Evolutionary conservation across 1,139 yeast genomes (phyloP).

Genomic region (Geotrichum histeridarum): DNA sequence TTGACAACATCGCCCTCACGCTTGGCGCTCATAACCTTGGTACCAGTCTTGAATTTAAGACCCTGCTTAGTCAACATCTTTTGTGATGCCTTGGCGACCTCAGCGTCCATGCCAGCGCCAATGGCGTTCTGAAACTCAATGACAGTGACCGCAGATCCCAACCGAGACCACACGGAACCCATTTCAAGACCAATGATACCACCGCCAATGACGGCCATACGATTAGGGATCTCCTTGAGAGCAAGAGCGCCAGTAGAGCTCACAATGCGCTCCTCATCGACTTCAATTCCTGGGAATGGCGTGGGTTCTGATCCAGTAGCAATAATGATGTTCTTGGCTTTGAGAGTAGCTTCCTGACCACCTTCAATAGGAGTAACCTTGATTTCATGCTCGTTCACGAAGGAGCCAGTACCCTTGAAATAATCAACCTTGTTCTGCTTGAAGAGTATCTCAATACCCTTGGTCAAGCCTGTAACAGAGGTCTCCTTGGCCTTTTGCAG

Average conservation of each 20-base stretch:
- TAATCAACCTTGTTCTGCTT: constrained; percentile 93
- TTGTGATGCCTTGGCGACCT: constrained; percentile 84
- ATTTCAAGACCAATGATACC: constrained; percentile 99
- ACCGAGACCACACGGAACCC: constrained; percentile 96
- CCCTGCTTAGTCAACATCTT: constrained; percentile 93
- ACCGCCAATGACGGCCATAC: constrained; percentile 92
- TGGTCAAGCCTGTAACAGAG: constrained; percentile 81
- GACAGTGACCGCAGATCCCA: constrained; percentile 93
- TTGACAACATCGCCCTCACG: constrained; percentile 91
- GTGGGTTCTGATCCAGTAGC: constrained; percentile 99
- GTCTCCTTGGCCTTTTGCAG: constrained; percentile 92
- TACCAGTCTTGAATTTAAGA: constrained; percentile 82
- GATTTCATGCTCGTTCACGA: constrained; percentile 72
- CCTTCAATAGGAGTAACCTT: constrained; percentile 86
- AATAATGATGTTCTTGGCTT: constrained; percentile 82
- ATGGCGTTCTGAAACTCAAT: constrained; percentile 85
- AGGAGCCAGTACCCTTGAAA: constrained; percentile 89
- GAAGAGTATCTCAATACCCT: constrained; percentile 90
- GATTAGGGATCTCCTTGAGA: constrained; percentile 85
- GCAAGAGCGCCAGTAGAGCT: constrained; percentile 89
- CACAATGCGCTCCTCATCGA: constrained; percentile 96
- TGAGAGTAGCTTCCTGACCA: constrained; percentile 57
- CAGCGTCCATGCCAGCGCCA: constrained; percentile 97
- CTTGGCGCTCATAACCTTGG: constrained; percentile 82
- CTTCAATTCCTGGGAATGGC: constrained; percentile 96